Conservation (phyloP, 345 rosid genomes). For the Eucalyptus cloeziana region DNA sequence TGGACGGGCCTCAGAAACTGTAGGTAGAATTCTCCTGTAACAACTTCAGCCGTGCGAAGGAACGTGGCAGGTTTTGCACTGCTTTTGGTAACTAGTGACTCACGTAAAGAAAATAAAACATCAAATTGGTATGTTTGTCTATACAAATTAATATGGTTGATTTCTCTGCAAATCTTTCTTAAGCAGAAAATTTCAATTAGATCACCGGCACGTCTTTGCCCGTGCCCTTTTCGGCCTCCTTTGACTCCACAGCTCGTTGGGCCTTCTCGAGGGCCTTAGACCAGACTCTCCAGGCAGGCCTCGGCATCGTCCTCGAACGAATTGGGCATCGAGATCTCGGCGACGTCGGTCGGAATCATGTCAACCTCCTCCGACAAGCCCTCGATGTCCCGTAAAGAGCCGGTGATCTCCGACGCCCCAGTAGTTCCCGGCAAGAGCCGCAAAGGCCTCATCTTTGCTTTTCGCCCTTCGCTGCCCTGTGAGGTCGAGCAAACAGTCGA, state of each 20-base stretch:
- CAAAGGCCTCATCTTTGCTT: neutral
- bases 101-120: neutral
- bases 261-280: neutral
- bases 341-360: neutral
- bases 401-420: neutral
- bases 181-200: neutral
- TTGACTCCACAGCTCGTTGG: neutral
- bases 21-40: neutral
- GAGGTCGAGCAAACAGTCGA: too few relatives aligned
- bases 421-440: neutral
- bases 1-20: neutral
- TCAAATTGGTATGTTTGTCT: neutral
- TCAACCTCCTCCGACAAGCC: neutral
- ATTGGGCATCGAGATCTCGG: neutral
- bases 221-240: neutral
- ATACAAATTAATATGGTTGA: neutral
- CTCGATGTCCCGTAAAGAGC: neutral
- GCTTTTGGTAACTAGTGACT: neutral
- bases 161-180: neutral
- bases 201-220: neutral
- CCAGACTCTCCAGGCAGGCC: neutral
- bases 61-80: neutral
- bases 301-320: neutral
- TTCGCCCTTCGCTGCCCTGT: neutral
- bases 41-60: too few relatives aligned